These are phyloP conservation scores for Elsinoe arachidis DNA, from an alignment of 2,329 filamentous ascomycete species.

Conservation along the genomic window DNA sequence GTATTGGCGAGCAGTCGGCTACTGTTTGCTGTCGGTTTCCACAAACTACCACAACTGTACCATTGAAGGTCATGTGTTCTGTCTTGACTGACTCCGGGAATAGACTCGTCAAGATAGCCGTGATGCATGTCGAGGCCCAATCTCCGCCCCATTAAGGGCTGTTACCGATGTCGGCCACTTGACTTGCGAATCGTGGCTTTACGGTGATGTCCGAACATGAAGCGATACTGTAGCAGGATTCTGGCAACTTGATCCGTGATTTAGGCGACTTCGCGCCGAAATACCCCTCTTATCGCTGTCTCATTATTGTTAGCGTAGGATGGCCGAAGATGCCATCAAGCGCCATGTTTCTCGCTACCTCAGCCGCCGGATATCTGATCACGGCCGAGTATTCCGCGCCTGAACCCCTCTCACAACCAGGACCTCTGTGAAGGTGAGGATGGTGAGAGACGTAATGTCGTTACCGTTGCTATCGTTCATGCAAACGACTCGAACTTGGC, in stretches of 20 bases:
- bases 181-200: background rate
- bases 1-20: background rate
- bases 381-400: no score
- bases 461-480: no score
- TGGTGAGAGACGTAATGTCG: no score
- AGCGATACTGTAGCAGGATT: background rate
- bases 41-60: background rate
- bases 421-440: no score
- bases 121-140: no score
- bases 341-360: background rate
- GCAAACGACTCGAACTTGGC: no score
- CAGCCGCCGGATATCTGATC: background rate
- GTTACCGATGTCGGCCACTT: background rate
- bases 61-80: background rate
- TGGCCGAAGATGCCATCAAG: background rate
- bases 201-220: background rate
- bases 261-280: background rate
- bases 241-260: background rate
- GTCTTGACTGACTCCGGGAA: no score
- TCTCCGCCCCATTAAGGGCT: no score
- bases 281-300: background rate
- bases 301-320: background rate
- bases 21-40: background rate
- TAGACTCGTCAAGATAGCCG: no score
- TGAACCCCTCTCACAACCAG: no score